Base-by-base conservation (phyloP, 75 land plant species). In the Larix kaempferi region DNA sequence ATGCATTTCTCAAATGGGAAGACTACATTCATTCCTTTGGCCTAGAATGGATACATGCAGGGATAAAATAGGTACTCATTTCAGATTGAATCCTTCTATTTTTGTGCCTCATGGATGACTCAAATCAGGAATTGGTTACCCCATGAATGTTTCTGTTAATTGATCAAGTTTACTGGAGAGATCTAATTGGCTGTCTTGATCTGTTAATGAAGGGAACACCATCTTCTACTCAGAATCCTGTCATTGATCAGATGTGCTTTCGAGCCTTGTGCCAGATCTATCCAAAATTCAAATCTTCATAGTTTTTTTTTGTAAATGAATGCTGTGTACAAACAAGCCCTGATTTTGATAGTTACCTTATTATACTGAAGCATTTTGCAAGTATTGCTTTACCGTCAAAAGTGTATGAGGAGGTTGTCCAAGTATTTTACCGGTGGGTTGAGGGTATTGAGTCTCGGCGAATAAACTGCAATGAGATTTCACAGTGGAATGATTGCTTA, bases 81-180 rank as follows among this genome's bases (percentile, higher is more conserved):
- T 29, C 33, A 29, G 33, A 29, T 1, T 29, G 33, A 29, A 29
- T 29, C 33, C 33, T 29, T 29, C 33, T 29, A 29, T 29, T 29
- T 29, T 29, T 29, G 33, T 29, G 33, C 33, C 33, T 29, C 33
- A 29, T 29, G 33, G 33, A 29, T 29, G 33, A 29, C 33, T 29
- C 33, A 29, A 29, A 29, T 29, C 33, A 29, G 33, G 33, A 29
- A 29, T 29, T 1, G 33, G 33, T 29, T 29, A 0, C 33, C 33
- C 33, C 33, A 29, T 94, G 98, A 77, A 66, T 59, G 4, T 74
- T 95, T 78, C 79, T 90, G 60, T 78, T 90, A 54, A 66, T 83
- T 37, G 78, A 81, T 41, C 80, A 88, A 71, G 89, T 95, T 15
- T 85, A 80, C 59, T 95, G 98, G 98, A 82, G 80, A 57, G 98